Conservation (phyloP, 2,329 filamentous ascomycete genomes). For the Nigrospora sphaerica region DNA sequence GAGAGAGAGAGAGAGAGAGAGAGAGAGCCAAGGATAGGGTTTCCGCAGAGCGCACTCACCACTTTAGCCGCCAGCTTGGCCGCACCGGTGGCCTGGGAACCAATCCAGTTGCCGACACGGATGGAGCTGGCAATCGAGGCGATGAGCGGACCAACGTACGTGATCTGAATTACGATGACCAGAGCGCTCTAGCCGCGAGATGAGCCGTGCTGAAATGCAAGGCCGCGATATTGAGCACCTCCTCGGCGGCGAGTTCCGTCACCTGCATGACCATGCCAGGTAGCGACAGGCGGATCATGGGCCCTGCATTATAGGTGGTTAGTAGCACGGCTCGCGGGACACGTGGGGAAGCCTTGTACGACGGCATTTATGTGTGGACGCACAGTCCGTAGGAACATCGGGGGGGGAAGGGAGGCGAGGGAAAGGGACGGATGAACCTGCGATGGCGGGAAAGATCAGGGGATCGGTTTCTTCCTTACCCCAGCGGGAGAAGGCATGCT, state of each 20-base stretch:
- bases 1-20: too few relatives aligned
- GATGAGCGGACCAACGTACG: slow-evolving; percentile 36
- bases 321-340: too few relatives aligned
- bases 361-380: too few relatives aligned
- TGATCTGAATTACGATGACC: slow-evolving; percentile 30
- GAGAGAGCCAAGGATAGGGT: too few relatives aligned
- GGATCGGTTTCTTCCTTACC: slow-evolving; percentile 3
- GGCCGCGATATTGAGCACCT: slow-evolving; percentile 36
- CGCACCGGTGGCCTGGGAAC: slow-evolving; percentile 22
- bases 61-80: slow-evolving; percentile 20
- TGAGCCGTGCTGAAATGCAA: slow-evolving; percentile 35
- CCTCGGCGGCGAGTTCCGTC: slow-evolving; percentile 34
- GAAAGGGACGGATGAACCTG: not conserved
- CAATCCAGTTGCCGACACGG: slow-evolving; percentile 33
- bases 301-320: slow-evolving; percentile 6
- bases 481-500: slow-evolving; percentile 28
- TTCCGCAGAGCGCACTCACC: not conserved
- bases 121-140: slow-evolving; percentile 33
- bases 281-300: slow-evolving; percentile 28
- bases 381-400: too few relatives aligned
- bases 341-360: too few relatives aligned
- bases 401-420: too few relatives aligned
- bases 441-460: too few relatives aligned
- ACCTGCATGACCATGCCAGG: slow-evolving; percentile 31
- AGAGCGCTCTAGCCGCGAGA: slow-evolving; percentile 34